Evolutionary conservation across 495 filamentous ascomycete genomes (phyloP), one percentile per base, ranked within the genome.

Genomic region (Aspergillus kassunensis): DNA sequence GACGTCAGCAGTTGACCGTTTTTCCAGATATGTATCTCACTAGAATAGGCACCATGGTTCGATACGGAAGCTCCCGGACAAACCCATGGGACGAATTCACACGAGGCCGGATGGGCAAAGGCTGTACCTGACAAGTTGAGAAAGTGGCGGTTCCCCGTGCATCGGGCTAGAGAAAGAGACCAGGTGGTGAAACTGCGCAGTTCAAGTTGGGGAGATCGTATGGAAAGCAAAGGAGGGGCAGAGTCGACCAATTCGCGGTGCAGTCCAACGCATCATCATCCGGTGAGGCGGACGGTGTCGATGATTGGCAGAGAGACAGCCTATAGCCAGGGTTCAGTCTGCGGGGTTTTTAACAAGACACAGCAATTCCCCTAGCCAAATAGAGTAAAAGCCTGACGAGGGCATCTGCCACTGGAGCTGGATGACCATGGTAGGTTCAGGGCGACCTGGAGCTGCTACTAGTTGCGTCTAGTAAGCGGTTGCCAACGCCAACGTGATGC

Each of bases 1-100:
- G n/a, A n/a, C n/a, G n/a, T n/a, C n/a, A n/a, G n/a, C n/a, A n/a
- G n/a, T n/a, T n/a, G n/a, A n/a, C n/a, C n/a, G n/a, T n/a, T n/a
- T n/a, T n/a, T n/a, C n/a, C n/a, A n/a, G n/a, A n/a, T n/a, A n/a
- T 36, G 18, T 19, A 4, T 9, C 18, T 15, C 3, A 15, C 16
- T 36, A 9, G 16, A 6, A 11, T 36, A 36, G 34, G 34, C 11
- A 46, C 34, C 23, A 16, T 40, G 34, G 51, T 23, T 53, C 33
- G 16, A 20, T 11, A 49, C 55, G 59, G 59, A 55, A 54, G 45
- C 53, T 16, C 4, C 53, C 55, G 59, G 59, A 31, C 8, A 30
- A 46, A 58, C 23, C 59, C 59, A 58, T 57, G 59, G 59, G 44
- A 51, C 31, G 44, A 37, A 42, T 54, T 53, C 58, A 61, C 58